Evolutionary conservation across 108 stramenopile species (phyloP), one percentile per base, ranked within the genome.

Genomic region (Chaetoceros tenuissimus): DNA sequence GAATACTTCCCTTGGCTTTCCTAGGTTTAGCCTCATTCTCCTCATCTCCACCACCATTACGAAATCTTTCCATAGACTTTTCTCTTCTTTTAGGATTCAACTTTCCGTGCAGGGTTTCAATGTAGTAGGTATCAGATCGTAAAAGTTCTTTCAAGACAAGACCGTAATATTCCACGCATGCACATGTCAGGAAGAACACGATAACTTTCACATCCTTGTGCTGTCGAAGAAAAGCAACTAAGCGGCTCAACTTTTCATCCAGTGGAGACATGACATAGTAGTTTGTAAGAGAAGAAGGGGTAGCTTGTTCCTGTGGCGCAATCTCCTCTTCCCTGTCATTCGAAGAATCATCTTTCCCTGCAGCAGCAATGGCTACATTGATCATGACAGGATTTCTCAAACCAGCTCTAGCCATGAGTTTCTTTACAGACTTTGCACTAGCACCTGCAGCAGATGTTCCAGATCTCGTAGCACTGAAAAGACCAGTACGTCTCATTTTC

Each of bases 131-230:
- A 79, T 44, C 53, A 70, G n/a, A 57, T 55, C 46, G 28, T 1
- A 84, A 60, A 27, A 86, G 24, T 57, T 73, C 48, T 58, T 80
- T 61, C 51, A 93, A 59, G 7, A 85, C 73, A 34, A 59, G 62
- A 25, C 85, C 89, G 72, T 82, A 93, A 78, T 94, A 94, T 62
- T 97, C 98, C 40, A 97, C 98, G 55, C 90, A 82, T 2, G 98
- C 96, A 67, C 98, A 99, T 18, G 98, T 99, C 47, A 94, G 57
- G 53, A 95, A 94, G 78, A 99, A 99, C 0, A 99, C 87, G 29
- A 99, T 96, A 0, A 89, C 72, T 64, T 97, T 98, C 60, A 92
- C 81, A 17, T 77, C 56, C 13, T 63, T 59, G 62, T 92, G 89
- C 31, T 78, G 61, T 52, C 71, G 59, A 24, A 96, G 72, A 63